Base-by-base conservation (phyloP, 2,329 filamentous ascomycete species). In the Pseudogymnoascus sp. region DNA sequence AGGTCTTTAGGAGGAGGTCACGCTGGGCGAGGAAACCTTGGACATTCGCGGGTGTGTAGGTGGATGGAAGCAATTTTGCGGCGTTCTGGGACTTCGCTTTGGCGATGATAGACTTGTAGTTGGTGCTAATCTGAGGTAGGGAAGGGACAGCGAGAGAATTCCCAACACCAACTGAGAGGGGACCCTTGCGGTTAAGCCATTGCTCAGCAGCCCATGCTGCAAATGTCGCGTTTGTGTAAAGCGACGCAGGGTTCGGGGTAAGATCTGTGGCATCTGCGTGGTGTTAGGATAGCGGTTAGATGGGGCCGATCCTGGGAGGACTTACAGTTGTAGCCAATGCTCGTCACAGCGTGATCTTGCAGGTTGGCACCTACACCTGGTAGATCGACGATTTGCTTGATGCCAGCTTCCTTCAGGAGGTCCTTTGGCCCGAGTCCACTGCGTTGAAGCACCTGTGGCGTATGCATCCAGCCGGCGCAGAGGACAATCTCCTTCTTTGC, bases 291-390 rank as follows among this genome's bases (percentile, higher is more conserved):
- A 5, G 8, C 6, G 15, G 29, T 21, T 5, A 13, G 48, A 12
- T 9, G 8, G 10, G 48, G 9, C 21, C 21, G 7, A 33, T 1
- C 48, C 15, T 18, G n/a, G 48, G 1, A 15, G 18, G 9, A 21
- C 48, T 55, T 35, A 60, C 64, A 63, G 55, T 13, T 60, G 12
- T 65, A 61, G 12, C 12, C 42, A 29, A 60, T 63, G n/a, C 21
- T 21, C 25, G 62, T 27, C 9, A 64, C 37, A 3, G 68, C 64
- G 61, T 74, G 72, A 59, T 74, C 72, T 62, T 73, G 71, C 3
- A 74, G 65, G 52, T 74, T 74, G 35, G 72, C 68, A 13, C 77
- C 78, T 5, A 79, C 77, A 1, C 74, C 76, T 1, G 76, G 74
- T 2, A 75, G 69, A 63, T 78, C 70, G 25, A 74, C 67, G 0